These are phyloP conservation scores for Lepidopterella palustris DNA, from an alignment of 495 filamentous ascomycete species.

Conservation along the genomic window DNA sequence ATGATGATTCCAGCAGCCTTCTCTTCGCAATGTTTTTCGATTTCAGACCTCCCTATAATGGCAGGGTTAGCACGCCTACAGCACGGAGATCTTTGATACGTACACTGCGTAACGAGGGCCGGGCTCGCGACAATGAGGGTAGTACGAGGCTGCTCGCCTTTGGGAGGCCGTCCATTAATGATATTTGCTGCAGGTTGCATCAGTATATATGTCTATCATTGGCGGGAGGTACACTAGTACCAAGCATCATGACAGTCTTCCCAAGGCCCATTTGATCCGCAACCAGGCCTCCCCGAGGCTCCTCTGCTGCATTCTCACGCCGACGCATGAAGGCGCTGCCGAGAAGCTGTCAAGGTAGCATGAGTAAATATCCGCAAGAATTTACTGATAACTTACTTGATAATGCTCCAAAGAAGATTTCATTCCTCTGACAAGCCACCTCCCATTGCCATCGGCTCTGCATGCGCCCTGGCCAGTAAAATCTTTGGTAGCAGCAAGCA, in stretches of 20 bases:
- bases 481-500: conserved; percentile 34
- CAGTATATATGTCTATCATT: neutral
- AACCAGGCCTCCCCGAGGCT: conserved; percentile 49
- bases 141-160: conserved; percentile 23
- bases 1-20: conserved; percentile 5
- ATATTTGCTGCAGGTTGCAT: conserved; percentile 25
- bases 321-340: conserved; percentile 53
- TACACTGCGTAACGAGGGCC: conserved; percentile 41
- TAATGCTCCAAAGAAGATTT: conserved; percentile 44
- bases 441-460: conserved; percentile 37
- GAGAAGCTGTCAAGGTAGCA: conserved; percentile 29
- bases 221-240: conserved; percentile 45
- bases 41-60: conserved; percentile 30
- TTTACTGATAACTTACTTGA: conserved; percentile 31
- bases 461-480: conserved; percentile 37
- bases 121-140: conserved; percentile 50
- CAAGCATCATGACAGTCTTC: conserved; percentile 47
- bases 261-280: conserved; percentile 62
- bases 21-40: conserved; percentile 36
- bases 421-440: conserved; percentile 47
- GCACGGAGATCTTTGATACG: neutral
- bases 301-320: conserved; percentile 41
- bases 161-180: conserved; percentile 26
- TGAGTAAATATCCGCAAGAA: neutral
- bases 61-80: neutral